phyloP scores from a whole-genome alignment of 192 early-diverging fungal species.

The Coemansia sp. region DNA sequence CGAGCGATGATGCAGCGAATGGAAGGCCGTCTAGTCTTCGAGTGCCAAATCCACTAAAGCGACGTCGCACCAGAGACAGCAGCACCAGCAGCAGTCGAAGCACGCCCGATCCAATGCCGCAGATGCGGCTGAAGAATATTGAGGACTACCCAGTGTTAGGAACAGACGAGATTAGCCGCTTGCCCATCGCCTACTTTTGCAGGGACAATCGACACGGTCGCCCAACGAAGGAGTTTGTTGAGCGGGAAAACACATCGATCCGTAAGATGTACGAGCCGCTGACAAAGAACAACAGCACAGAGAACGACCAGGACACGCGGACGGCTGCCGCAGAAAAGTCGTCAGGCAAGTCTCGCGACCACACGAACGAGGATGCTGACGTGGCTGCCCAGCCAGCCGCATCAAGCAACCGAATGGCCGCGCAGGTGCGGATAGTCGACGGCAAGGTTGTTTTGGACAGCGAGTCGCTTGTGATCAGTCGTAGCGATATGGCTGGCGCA shows the following conservation, averaged over 20 bases:
- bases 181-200: constrained; percentile 48
- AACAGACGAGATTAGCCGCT: constrained; percentile 29
- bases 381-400: neutral
- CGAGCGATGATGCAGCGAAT: neutral
- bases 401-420: constrained; percentile 26
- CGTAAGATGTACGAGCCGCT: constrained; percentile 30
- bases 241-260: constrained; percentile 36
- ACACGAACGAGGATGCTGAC: neutral
- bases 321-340: neutral
- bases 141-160: constrained; percentile 33
- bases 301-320: neutral
- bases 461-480: constrained; percentile 46
- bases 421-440: constrained; percentile 51
- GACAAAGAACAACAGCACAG: neutral
- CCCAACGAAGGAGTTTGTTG: constrained; percentile 45
- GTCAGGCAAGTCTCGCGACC: neutral
- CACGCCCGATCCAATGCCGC: constrained; percentile 26
- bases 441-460: constrained; percentile 49
- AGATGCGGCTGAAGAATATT: constrained; percentile 26
- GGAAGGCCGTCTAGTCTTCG: neutral
- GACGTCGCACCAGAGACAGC: constrained; percentile 16
- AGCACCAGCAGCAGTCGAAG: constrained; percentile 10
- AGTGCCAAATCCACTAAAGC: constrained; percentile 17
- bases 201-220: constrained; percentile 34
- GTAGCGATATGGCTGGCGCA: constrained; percentile 35